Conservation (phyloP, 257 asterid genomes). For the Capsicum pubescens region DNA sequence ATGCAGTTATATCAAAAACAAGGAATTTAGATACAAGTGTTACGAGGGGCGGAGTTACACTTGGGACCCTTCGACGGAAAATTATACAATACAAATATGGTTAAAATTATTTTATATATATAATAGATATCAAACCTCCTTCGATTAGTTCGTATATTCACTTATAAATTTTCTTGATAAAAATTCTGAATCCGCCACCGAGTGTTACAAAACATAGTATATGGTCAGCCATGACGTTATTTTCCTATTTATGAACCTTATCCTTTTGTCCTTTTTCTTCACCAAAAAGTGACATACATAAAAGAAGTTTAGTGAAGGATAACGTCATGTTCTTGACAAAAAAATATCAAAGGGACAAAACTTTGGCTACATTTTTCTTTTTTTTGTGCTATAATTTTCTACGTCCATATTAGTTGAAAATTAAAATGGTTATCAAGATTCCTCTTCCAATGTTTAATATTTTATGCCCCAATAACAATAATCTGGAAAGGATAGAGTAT, state of each 20-base stretch:
- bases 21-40: no score
- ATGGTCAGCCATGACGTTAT: conserved; percentile 20
- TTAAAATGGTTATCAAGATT: not conserved
- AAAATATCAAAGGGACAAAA: not conserved
- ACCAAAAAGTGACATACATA: not conserved
- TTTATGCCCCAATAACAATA: not conserved
- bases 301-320: not conserved
- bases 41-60: no score
- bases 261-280: conserved; percentile 5
- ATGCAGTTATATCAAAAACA: no score
- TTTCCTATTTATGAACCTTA: not conserved
- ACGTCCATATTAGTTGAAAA: conserved; percentile 2
- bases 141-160: no score
- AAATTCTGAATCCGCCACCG: not conserved
- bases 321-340: conserved; percentile 14
- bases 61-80: no score
- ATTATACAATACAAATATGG: no score
- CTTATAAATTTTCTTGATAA: no score
- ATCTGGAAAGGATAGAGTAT: no score
- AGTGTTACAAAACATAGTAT: not conserved
- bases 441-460: not conserved
- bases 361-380: not conserved
- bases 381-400: not conserved
- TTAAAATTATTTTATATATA: no score
- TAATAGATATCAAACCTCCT: no score